These are phyloP conservation scores for Phytopythium delawarense DNA, from an alignment of 352 stramenopile genomes.

Conservation along the genomic window DNA sequence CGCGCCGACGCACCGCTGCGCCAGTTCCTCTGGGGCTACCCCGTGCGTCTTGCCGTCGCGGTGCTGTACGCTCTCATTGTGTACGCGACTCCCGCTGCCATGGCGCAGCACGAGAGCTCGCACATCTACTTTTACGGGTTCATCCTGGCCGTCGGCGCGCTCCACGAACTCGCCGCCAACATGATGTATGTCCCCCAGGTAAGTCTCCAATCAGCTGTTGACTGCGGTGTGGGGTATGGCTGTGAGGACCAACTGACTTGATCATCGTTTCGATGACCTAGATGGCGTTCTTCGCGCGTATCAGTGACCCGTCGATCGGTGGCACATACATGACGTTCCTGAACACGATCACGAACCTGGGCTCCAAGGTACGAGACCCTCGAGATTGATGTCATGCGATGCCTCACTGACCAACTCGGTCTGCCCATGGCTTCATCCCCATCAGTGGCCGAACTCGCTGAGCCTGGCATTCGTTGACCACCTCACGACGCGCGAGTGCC, in stretches of 20 bases:
- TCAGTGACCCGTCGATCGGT: slow-evolving; percentile 97
- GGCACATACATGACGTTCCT: slow-evolving; percentile 99
- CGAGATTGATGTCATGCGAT: neutral
- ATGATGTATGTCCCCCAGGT: slow-evolving; percentile 90
- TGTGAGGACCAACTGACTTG: neutral
- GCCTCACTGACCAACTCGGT: neutral
- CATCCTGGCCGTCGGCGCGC: slow-evolving; percentile 57
- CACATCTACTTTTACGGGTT: slow-evolving; percentile 80
- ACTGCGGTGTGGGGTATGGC: neutral
- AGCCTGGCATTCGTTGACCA: slow-evolving; percentile 80
- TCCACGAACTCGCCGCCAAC: slow-evolving; percentile 85
- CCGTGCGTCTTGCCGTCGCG: slow-evolving; percentile 77
- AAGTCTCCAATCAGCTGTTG: slow-evolving; percentile 8
- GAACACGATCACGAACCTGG: slow-evolving; percentile 98
- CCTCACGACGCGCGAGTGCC: slow-evolving; percentile 74
- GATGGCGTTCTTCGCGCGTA: slow-evolving; percentile 98
- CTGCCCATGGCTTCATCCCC: slow-evolving; percentile 1
- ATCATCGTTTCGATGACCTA: slow-evolving; percentile 26
- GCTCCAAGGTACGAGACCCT: slow-evolving; percentile 77
- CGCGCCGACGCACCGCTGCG: slow-evolving; percentile 65
- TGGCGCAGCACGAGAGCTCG: slow-evolving; percentile 69
- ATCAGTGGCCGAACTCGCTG: slow-evolving; percentile 81
- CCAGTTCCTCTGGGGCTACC: slow-evolving; percentile 80
- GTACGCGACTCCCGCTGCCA: slow-evolving; percentile 73
- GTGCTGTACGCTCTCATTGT: slow-evolving; percentile 82